phyloP scores from a whole-genome alignment of 2,329 filamentous ascomycete species.

The Tolypocladium ovalisporum region DNA sequence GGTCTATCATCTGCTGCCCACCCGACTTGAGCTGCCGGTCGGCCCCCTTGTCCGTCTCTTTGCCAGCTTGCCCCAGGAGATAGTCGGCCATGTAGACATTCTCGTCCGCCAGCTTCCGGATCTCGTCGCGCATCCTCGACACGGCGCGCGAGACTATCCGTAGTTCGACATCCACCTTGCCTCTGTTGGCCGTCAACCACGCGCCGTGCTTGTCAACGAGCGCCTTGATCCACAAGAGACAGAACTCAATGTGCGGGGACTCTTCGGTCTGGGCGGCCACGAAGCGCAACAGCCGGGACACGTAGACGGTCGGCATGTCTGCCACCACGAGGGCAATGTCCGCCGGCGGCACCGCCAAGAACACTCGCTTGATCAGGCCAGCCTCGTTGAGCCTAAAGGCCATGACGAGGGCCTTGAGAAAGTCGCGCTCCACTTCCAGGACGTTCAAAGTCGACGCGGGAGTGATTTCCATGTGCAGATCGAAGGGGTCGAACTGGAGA shows the following conservation, averaged over 20 bases:
- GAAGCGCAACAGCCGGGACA: conserved; percentile 74
- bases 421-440: conserved; percentile 60
- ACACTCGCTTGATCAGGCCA: conserved; percentile 71
- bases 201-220: conserved; percentile 72
- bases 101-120: conserved; percentile 73
- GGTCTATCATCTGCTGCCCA: conserved; percentile 12
- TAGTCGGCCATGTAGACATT: conserved; percentile 88
- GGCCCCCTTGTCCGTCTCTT: conserved; percentile 14
- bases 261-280: conserved; percentile 81
- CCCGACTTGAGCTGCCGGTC: conserved; percentile 9
- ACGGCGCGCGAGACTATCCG: conserved; percentile 74
- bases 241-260: conserved; percentile 90
- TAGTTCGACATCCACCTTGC: conserved; percentile 73
- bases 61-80: conserved; percentile 43
- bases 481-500: conserved; percentile 87
- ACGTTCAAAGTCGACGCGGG: conserved; percentile 69
- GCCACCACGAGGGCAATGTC: conserved; percentile 71
- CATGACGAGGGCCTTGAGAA: conserved; percentile 90
- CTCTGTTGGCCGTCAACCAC: conserved; percentile 72
- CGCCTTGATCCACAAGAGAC: conserved; percentile 83
- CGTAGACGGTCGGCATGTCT: conserved; percentile 73
- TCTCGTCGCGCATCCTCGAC: conserved; percentile 67
- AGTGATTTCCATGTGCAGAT: conserved; percentile 89
- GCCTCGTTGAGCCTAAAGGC: conserved; percentile 89
- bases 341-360: conserved; percentile 65